These are phyloP conservation scores for Talaromyces liani DNA, from an alignment of 495 filamentous ascomycete species.

Conservation along the genomic window DNA sequence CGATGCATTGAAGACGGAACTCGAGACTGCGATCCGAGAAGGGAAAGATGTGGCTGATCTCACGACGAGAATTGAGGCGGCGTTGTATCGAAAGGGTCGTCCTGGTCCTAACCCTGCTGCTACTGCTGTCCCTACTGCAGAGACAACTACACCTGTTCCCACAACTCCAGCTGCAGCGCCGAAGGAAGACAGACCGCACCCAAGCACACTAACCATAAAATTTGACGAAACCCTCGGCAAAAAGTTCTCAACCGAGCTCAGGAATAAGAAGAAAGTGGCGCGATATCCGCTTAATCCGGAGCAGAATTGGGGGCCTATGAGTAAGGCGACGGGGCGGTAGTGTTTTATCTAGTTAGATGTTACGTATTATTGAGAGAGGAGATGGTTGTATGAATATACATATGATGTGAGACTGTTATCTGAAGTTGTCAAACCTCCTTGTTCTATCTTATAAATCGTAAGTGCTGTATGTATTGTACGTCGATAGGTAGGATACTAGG, in stretches of 20 bases:
- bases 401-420: background rate
- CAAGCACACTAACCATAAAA: constrained; percentile 51
- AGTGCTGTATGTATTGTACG: too few species aligned
- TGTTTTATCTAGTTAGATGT: background rate
- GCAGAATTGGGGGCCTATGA: constrained; percentile 91
- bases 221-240: constrained; percentile 78
- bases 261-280: constrained; percentile 50
- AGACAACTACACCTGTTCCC: background rate
- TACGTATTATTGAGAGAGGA: background rate
- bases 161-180: constrained; percentile 23
- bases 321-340: constrained; percentile 42
- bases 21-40: constrained; percentile 25
- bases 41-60: constrained; percentile 30
- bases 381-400: background rate
- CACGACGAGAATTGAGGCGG: constrained; percentile 38
- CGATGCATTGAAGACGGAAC: constrained; percentile 26
- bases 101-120: background rate
- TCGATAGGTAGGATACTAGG: too few species aligned
- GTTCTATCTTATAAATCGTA: too few species aligned
- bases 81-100: constrained; percentile 33
- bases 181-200: constrained; percentile 16
- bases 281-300: constrained; percentile 84
- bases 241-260: constrained; percentile 38
- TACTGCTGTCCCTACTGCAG: background rate
- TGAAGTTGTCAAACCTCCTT: too few species aligned